A percentile compares a stretch with the other conserved stretches of the same genome.
Evolutionary conservation across 2,329 filamentous ascomycete genomes (phyloP).

Genomic region (Nannizziopsis arthrosporioides): DNA sequence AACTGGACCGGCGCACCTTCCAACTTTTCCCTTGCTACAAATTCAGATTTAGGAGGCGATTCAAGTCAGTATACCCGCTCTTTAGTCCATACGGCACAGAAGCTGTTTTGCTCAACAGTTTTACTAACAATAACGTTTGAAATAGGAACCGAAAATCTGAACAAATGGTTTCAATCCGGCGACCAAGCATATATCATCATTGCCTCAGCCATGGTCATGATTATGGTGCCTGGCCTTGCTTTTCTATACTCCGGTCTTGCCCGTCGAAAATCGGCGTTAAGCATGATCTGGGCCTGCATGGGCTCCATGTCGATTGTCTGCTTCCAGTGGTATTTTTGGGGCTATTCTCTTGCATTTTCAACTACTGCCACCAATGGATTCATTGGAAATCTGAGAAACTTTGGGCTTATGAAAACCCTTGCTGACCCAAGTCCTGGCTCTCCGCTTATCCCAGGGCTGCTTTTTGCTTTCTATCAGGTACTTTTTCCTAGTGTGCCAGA

Average conservation of each 20-base stretch:
- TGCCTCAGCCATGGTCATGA: slow-evolving; percentile 78
- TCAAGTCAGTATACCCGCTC: slow-evolving; percentile 51
- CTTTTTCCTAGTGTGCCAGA: slow-evolving; percentile 14
- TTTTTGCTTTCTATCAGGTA: slow-evolving; percentile 91
- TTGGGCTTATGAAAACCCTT: slow-evolving; percentile 75
- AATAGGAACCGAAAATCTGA: slow-evolving; percentile 70
- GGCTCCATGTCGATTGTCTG: slow-evolving; percentile 80
- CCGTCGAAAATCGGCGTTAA: slow-evolving; percentile 92
- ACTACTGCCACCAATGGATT: slow-evolving; percentile 69
- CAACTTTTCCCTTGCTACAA: slow-evolving; percentile 36
- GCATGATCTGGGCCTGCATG: slow-evolving; percentile 96
- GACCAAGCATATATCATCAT: slow-evolving; percentile 92
- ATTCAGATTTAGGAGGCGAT: slow-evolving; percentile 58
- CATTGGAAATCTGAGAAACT: slow-evolving; percentile 82
- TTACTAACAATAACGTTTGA: background rate
- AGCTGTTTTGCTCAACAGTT: background rate
- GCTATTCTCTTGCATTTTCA: slow-evolving; percentile 89
- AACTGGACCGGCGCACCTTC: slow-evolving; percentile 39
- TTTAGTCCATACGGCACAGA: background rate
- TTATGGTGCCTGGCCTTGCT: slow-evolving; percentile 94
- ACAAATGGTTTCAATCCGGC: slow-evolving; percentile 87
- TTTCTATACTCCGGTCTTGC: slow-evolving; percentile 96
- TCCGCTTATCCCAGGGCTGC: slow-evolving; percentile 72
- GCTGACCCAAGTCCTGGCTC: slow-evolving; percentile 78
- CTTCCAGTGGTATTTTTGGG: slow-evolving; percentile 99